phyloP scores from a whole-genome alignment of 106 monocot species.

The Iris macrosiphon region DNA sequence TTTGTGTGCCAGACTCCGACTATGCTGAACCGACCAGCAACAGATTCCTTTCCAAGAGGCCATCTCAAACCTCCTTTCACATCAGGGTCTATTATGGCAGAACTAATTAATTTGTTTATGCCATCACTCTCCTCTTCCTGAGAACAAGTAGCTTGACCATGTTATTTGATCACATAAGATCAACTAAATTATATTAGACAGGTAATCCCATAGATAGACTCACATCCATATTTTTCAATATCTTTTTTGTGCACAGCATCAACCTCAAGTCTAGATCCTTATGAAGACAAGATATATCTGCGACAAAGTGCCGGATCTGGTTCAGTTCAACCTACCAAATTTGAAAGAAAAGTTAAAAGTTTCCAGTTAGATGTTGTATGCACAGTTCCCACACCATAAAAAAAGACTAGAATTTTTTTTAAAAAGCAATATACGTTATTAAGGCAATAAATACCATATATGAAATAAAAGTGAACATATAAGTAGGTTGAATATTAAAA shows the following conservation, averaged over 20 bases:
- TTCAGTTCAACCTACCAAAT: conserved; percentile 41
- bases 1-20: conserved; percentile 48
- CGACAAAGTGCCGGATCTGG: conserved; percentile 50
- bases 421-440: not conserved
- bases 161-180: not conserved
- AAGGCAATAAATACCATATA: too few species aligned
- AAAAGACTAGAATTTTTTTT: not conserved
- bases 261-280: conserved; percentile 63
- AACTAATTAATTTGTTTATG: conserved; percentile 36
- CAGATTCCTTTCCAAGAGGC: conserved; percentile 51
- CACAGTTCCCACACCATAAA: not conserved
- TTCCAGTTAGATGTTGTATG: not conserved
- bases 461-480: too few species aligned
- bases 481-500: too few species aligned
- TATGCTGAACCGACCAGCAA: conserved; percentile 36
- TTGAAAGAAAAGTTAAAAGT: not conserved
- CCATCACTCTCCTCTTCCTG: conserved; percentile 44
- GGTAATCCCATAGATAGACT: conserved; percentile 28
- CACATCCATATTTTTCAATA: conserved; percentile 41
- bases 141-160: not conserved
- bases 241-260: conserved; percentile 32
- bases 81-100: conserved; percentile 49
- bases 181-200: not conserved
- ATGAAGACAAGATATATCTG: conserved; percentile 53
- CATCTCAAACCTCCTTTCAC: conserved; percentile 76